phyloP scores from a whole-genome alignment of 1,284 basidiomycete genomes.

The Ceratobasidium sp. region DNA sequence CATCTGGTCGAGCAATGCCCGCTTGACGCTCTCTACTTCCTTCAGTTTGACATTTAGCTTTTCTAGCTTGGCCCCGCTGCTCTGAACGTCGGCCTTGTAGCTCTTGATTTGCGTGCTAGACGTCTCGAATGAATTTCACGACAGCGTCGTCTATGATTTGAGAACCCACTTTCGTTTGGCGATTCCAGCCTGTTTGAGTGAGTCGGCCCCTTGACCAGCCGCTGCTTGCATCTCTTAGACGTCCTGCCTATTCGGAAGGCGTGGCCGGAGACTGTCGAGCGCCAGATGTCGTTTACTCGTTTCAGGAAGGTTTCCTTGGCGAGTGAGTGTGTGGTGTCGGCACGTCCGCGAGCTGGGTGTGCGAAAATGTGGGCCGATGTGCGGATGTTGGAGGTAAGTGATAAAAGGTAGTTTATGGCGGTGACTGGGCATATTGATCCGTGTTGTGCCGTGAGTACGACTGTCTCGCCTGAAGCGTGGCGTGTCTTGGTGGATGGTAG shows the following conservation, averaged over 20 bases:
- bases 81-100: slow-evolving; percentile 56
- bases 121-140: slow-evolving; percentile 47
- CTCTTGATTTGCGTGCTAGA: slow-evolving; percentile 55
- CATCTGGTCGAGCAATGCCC: slow-evolving; percentile 32
- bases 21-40: slow-evolving; percentile 51
- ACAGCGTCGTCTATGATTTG: too few species aligned
- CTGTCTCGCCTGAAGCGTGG: background rate
- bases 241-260: slow-evolving; percentile 57
- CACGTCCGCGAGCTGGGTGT: background rate
- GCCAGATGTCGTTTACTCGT: slow-evolving; percentile 46
- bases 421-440: slow-evolving; percentile 7
- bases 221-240: too few species aligned
- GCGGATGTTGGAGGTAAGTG: background rate
- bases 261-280: slow-evolving; percentile 50
- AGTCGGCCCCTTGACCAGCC: too few species aligned
- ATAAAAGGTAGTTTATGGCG: background rate
- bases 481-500: slow-evolving; percentile 28
- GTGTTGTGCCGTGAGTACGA: slow-evolving; percentile 19
- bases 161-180: slow-evolving; percentile 59
- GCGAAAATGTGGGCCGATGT: background rate
- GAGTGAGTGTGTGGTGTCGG: background rate
- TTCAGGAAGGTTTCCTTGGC: slow-evolving; percentile 16
- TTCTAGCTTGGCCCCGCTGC: slow-evolving; percentile 54
- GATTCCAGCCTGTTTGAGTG: slow-evolving; percentile 53
- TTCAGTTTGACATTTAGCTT: slow-evolving; percentile 55